Evolutionary conservation across 2,329 filamentous ascomycete species (phyloP), one percentile per base, ranked within the genome.

Genomic region (Cladophialophora bantiana): DNA sequence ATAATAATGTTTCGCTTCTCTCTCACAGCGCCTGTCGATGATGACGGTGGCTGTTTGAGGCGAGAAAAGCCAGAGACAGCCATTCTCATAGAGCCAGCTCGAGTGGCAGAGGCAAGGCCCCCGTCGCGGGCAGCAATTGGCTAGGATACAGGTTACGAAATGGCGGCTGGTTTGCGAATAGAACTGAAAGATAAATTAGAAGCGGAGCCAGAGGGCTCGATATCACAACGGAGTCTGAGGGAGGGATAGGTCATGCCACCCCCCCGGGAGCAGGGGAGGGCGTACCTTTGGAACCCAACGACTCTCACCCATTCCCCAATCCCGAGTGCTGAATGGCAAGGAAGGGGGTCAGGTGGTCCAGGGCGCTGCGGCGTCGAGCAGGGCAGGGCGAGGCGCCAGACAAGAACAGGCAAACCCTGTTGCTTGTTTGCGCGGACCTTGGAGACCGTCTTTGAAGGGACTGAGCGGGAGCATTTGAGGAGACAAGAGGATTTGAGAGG

Each of bases 101-200:
- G 15, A 45, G n/a, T 20, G 40, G n/a, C 18, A 50, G 45, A 26
- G 18, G 18, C 45, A 10, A 10, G 20, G 18, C 45, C n/a, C 45
- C 26, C 18, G 45, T 50, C 45, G 9, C 10, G 7, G 7, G 18
- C 45, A 20, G 12, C 5, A 18, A 50, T 26, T 20, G 45, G 18
- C 45, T 50, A 26, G 45, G 45, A 26, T 50, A 10, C 45, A 2
- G 26, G 26, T 2, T 26, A 26, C 26, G 26, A 20, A 50, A 50
- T 26, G 45, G 45, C 45, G 45, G 45, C 45, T 50, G 6, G 18
- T 50, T 50, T 20, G 45, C 45, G 45, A 50, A 50, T 26, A 9
- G 26, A 26, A 4, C 15, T 26, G 26, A 50, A 9, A 20, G 18
- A 26, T 20, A 10, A 10, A 50, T 3, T 50, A 9, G 18, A 20